A percentile compares a stretch with the other conserved stretches of the same genome.
phyloP scores from a whole-genome alignment of 352 stramenopile genomes.

The Hyaloperonospora brassicae region DNA sequence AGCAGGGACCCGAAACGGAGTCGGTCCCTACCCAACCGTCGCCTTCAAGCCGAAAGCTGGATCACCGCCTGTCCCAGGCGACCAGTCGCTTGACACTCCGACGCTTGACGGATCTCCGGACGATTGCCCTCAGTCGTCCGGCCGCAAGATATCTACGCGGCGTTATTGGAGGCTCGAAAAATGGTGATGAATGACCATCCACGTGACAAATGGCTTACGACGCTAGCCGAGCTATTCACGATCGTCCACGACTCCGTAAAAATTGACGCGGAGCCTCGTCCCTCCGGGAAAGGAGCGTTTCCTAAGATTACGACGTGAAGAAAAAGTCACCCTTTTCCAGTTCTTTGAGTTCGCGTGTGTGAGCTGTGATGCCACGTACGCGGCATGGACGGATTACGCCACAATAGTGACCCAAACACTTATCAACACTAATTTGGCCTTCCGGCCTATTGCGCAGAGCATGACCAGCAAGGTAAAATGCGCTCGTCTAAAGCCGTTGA shows the following conservation, averaged over 20 bases:
- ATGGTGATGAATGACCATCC: background rate
- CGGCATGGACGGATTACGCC: background rate
- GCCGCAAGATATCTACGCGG: too few species aligned
- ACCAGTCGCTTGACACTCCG: too few species aligned
- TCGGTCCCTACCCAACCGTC: too few species aligned
- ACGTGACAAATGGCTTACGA: background rate
- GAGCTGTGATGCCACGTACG: too few species aligned
- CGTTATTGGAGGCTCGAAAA: too few species aligned
- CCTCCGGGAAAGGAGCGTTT: background rate
- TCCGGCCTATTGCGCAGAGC: constrained; percentile 1
- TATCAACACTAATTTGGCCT: constrained; percentile 1
- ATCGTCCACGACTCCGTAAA: background rate
- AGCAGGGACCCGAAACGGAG: too few species aligned
- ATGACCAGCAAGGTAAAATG: constrained; percentile 1
- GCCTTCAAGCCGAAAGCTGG: too few species aligned
- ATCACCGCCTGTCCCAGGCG: too few species aligned
- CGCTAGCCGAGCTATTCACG: background rate
- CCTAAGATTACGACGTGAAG: background rate
- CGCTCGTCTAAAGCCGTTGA: background rate
- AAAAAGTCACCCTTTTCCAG: background rate
- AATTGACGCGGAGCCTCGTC: background rate
- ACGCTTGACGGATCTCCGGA: too few species aligned
- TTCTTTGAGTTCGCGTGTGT: background rate
- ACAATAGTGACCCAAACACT: background rate
- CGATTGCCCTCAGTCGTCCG: too few species aligned